A percentile compares a stretch with the other conserved stretches of the same genome.
phyloP scores from a whole-genome alignment of 768 basidiomycete genomes.

The Psilocybe sp. region DNA sequence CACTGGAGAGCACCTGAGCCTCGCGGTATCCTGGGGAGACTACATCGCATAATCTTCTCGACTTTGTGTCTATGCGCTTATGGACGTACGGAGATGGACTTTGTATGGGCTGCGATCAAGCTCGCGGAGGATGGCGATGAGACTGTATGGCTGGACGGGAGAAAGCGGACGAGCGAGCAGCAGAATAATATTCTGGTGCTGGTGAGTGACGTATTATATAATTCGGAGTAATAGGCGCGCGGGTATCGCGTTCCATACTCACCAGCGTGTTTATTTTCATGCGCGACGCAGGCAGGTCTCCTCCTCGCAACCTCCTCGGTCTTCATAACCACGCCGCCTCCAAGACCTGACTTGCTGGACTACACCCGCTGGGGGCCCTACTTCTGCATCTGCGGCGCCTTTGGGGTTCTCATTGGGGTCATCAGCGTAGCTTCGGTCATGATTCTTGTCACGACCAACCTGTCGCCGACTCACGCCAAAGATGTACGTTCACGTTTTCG shows the following conservation, averaged over 20 bases:
- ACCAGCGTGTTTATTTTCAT: not conserved
- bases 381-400: not conserved
- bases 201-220: not conserved
- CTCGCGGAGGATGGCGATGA: slow-evolving; percentile 2
- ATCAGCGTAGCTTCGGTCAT: not conserved
- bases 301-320: not conserved
- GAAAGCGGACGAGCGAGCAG: not conserved
- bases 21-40: not conserved
- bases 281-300: not conserved
- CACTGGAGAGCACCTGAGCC: not conserved
- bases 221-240: too few relatives aligned
- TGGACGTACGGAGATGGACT: not conserved
- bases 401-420: not conserved
- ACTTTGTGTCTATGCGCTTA: slow-evolving; percentile 1
- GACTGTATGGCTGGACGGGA: not conserved
- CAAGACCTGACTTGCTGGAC: not conserved
- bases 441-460: not conserved
- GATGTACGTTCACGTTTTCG: not conserved
- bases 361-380: slow-evolving; percentile 1
- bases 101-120: not conserved
- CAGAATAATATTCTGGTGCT: not conserved
- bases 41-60: not conserved
- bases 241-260: too few relatives aligned
- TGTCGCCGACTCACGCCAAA: not conserved
- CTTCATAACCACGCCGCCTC: not conserved